phyloP scores from a whole-genome alignment of 192 early-diverging fungal species.

The Kappamyces sp. region DNA sequence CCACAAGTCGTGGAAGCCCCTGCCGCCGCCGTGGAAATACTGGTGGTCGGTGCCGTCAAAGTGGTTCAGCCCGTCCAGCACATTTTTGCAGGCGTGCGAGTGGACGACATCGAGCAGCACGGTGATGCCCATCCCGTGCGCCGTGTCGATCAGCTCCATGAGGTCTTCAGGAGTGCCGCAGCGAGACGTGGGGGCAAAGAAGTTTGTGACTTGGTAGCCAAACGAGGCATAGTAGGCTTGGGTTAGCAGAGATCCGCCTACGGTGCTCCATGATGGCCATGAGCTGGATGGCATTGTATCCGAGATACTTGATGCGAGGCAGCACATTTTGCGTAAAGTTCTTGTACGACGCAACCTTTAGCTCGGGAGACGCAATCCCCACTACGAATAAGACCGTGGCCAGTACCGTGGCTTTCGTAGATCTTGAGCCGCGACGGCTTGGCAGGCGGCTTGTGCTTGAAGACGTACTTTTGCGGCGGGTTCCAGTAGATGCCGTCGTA shows the following conservation, averaged over 20 bases:
- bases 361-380: slow-evolving; percentile 86
- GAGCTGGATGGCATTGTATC: slow-evolving; percentile 51
- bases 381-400: slow-evolving; percentile 40
- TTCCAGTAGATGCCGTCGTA: slow-evolving; percentile 96
- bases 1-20: slow-evolving; percentile 89
- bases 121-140: slow-evolving; percentile 79
- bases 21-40: slow-evolving; percentile 87
- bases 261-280: slow-evolving; percentile 95
- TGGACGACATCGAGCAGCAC: slow-evolving; percentile 94
- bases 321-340: slow-evolving; percentile 83
- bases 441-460: slow-evolving; percentile 69
- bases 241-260: no score
- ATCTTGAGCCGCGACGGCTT: slow-evolving; percentile 65
- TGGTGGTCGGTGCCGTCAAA: slow-evolving; percentile 96
- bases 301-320: slow-evolving; percentile 73
- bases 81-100: slow-evolving; percentile 93
- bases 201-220: slow-evolving; percentile 96
- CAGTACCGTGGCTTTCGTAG: slow-evolving; percentile 86
- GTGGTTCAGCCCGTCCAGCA: slow-evolving; percentile 86
- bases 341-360: slow-evolving; percentile 74
- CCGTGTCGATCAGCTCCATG: slow-evolving; percentile 84
- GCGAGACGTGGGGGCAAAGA: slow-evolving; percentile 88
- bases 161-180: slow-evolving; percentile 93
- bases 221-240: slow-evolving; percentile 89
- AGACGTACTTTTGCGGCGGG: slow-evolving; percentile 65